Evolutionary conservation across 2,329 filamentous ascomycete species (phyloP).

Genomic region (Chaetothyriales sp.): DNA sequence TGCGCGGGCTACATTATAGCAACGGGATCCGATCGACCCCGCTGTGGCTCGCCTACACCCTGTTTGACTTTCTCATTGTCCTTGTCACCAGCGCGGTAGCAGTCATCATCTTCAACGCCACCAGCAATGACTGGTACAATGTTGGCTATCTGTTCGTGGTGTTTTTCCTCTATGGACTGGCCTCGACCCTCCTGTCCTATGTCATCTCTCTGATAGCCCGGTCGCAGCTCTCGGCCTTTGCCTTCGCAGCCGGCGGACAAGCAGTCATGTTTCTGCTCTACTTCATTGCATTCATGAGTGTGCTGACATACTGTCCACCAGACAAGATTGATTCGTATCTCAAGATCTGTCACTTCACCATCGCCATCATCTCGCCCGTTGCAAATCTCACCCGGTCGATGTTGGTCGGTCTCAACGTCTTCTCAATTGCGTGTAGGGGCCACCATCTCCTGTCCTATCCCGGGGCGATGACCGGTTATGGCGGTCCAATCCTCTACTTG

Average conservation of each 20-base stretch:
- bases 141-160: constrained; percentile 69
- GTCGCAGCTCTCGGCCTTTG: constrained; percentile 71
- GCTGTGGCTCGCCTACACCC: constrained; percentile 68
- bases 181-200: constrained; percentile 63
- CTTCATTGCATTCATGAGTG: constrained; percentile 54
- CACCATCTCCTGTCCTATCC: constrained; percentile 52
- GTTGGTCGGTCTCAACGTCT: constrained; percentile 67
- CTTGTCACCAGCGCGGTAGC: constrained; percentile 50
- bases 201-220: constrained; percentile 64
- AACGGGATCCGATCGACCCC: constrained; percentile 74
- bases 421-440: constrained; percentile 58
- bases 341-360: constrained; percentile 56
- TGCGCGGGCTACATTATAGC: constrained; percentile 75
- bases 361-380: constrained; percentile 60
- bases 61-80: constrained; percentile 66
- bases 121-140: constrained; percentile 54
- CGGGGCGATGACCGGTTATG: constrained; percentile 57
- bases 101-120: constrained; percentile 52
- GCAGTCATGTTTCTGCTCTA: constrained; percentile 57
- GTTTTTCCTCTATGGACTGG: constrained; percentile 65
- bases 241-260: constrained; percentile 63
- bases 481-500: constrained; percentile 72
- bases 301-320: constrained; percentile 59
- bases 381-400: constrained; percentile 59
- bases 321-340: constrained; percentile 53